Evolutionary conservation across 345 rosid species (phyloP), one percentile per base, ranked within the genome.

Genomic region (Alliaria petiolata): DNA sequence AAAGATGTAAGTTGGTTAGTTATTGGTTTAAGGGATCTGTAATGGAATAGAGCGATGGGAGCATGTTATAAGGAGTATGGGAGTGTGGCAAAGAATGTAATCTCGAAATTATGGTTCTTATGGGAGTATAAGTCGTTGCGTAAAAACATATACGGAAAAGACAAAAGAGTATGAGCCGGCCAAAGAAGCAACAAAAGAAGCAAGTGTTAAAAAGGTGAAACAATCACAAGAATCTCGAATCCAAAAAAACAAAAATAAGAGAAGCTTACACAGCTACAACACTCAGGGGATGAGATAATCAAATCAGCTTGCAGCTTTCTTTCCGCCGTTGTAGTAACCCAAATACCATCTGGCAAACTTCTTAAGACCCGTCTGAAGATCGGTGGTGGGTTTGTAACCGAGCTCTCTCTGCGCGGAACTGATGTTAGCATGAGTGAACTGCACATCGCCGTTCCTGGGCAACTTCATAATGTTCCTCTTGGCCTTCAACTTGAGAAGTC

Each of bases 361-460:
- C 93, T 93, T 93, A 79, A 89, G 82, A 33, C 95, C 98, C 0
- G 87, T 81, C 72, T 87, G 98, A 63, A 93, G 82, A 84, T 93
- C 91, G 0, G 96, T 89, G 12, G 89, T 83, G 10, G 98, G 96
- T 70, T 84, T 91, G 79, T 93, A 93, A 16, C 97, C 86, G 12
- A 91, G 86, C 84, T 93, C 95, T 76, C 82, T 79, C 70, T 86
- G 87, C 9, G 98, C 98, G 8, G 30, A 83, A 74, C 97, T 93
- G 64, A 89, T 91, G 46, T 93, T 93, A 0, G 97, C 97, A 78
- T 93, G 98, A 31, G 97, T 91, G 68, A 85, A 91, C 36, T 50
- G 95, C 63, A 91, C 97, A 78, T 93, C 96, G 1, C 97, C 98
- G 60, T 93, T 93, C 62, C 91, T 78, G 0, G 97, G 98, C 90